Base-by-base conservation (phyloP, 163 green algal species). In the Smithsoniella earleae region DNA sequence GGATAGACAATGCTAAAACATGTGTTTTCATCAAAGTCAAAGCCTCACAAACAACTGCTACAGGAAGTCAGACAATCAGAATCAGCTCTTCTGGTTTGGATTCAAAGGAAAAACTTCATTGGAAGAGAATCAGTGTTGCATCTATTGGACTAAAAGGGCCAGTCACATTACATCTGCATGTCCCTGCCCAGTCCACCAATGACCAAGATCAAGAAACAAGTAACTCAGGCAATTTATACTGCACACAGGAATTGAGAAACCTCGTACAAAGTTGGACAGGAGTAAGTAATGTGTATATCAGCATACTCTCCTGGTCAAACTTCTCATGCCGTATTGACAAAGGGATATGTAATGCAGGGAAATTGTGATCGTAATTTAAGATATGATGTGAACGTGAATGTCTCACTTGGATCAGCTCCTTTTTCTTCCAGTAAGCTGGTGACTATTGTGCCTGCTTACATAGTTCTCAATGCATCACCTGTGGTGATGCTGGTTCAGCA, bases 391-490 rank as follows among this genome's bases (percentile, higher is more conserved):
- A 69, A 69, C 43, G 25, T 69, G 6, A 30, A 69, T 34, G 58
- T 69, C 6, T 30, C 58, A 69, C 16, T 69, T 13, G 58, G 58
- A 3, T n/a, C 30, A 33, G 25, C 18, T n/a, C 8, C 25, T 10
- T 69, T 69, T 69, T 30, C 58, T 28, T 30, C 58, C 31, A 69
- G 58, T 1, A 69, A 69, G 58, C n/a, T 69, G 58, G 34, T 69
- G 27, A 38, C 58, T 6, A 38, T 69, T 13, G 58, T 31, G 6
- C 58, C 58, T 69, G 58, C 58, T 34, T 25, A n/a, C 3, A 33
- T 69, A 6, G 22, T 30, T 3, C 28, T 16, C 8, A 69, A 69
- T 34, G 58, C 58, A 69, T 69, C 58, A 3, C 16, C 38, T 40
- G 34, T 31, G 58, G 43, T 31, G 25, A 38, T 69, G 25, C 0